phyloP scores from a whole-genome alignment of 148 eudicot species.

The Vaccinium corymbosum region DNA sequence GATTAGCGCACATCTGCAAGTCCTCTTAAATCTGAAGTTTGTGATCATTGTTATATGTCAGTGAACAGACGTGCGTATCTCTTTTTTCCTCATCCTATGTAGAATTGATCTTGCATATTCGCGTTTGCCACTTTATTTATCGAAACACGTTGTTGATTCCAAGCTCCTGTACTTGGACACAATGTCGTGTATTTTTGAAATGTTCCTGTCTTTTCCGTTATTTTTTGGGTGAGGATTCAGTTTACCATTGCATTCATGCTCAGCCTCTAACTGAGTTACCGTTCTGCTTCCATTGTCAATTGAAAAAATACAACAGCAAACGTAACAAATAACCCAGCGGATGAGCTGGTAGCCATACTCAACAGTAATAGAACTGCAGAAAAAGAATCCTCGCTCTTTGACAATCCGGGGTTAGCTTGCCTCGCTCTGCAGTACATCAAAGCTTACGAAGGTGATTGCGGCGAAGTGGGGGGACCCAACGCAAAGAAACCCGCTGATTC shows the following conservation, averaged over 20 bases:
- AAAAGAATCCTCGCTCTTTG: conserved; percentile 46
- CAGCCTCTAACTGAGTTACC: conserved; percentile 2
- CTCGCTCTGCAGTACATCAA: conserved; percentile 90
- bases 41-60: background rate
- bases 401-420: conserved; percentile 86
- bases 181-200: background rate
- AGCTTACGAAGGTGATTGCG: conserved; percentile 74
- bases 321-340: conserved; percentile 85
- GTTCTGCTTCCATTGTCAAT: background rate
- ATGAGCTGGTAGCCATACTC: conserved; percentile 58
- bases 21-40: background rate
- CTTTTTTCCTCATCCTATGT: background rate
- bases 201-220: background rate
- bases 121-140: no score
- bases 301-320: conserved; percentile 39
- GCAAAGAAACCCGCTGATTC: conserved; percentile 71
- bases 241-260: background rate
- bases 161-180: background rate
- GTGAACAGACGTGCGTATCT: background rate
- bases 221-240: background rate
- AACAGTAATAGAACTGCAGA: conserved; percentile 76
- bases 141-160: background rate
- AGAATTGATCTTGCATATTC: background rate
- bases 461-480: conserved; percentile 57
- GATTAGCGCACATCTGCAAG: background rate